Conservation (phyloP, 1,284 basidiomycete species). For the Blastosporella zonata region DNA sequence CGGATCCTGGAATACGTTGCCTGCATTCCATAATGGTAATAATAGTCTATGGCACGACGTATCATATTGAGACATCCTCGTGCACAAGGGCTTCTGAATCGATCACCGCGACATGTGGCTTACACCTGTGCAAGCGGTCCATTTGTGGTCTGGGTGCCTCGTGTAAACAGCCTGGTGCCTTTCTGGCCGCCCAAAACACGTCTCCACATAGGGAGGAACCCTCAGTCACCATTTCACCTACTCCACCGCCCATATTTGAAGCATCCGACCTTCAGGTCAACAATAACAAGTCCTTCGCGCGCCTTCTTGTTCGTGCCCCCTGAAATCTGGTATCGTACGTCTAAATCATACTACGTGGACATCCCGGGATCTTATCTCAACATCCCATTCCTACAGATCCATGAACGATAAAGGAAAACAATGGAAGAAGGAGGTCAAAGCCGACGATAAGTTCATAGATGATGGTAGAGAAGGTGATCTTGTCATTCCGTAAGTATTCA, state of each 20-base stretch:
- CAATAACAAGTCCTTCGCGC: background rate
- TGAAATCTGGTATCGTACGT: background rate
- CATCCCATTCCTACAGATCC: background rate
- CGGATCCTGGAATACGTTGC: too few relatives aligned
- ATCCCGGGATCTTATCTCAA: too few relatives aligned
- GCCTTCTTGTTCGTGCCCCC: background rate
- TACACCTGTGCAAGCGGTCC: background rate
- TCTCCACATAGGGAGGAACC: background rate
- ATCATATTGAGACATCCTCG: background rate
- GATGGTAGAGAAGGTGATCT: constrained; percentile 9
- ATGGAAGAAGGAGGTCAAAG: constrained; percentile 13
- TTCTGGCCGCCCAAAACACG: background rate
- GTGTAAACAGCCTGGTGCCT: background rate
- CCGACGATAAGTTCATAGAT: constrained; percentile 4
- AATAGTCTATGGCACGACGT: too few relatives aligned
- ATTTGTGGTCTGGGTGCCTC: background rate
- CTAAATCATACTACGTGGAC: background rate
- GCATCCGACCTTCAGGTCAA: background rate
- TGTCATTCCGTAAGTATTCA: constrained; percentile 12
- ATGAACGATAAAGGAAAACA: background rate
- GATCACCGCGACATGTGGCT: background rate
- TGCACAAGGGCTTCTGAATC: background rate
- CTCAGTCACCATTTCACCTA: background rate
- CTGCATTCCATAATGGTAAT: too few relatives aligned
- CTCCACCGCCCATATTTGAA: background rate